phyloP scores from a whole-genome alignment of 805 yeast species.

The Candida pseudoglaebosa region DNA sequence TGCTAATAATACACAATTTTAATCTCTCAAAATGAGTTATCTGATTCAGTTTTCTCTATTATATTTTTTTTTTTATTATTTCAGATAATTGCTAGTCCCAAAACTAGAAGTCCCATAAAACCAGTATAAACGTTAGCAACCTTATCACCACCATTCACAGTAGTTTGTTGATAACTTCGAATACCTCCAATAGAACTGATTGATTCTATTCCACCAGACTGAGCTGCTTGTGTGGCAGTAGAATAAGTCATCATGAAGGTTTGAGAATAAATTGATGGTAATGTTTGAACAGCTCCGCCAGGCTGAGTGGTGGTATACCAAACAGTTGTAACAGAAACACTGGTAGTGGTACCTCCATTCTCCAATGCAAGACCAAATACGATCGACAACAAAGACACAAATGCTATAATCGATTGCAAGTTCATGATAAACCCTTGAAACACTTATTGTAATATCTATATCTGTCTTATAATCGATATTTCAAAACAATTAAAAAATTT shows the following conservation, averaged over 20 bases:
- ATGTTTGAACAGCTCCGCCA: neutral
- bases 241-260: neutral
- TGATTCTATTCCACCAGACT: neutral
- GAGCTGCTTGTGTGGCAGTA: neutral
- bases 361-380: neutral
- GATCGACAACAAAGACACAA: neutral
- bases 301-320: neutral
- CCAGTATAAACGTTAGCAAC: neutral
- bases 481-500: neutral
- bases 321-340: neutral
- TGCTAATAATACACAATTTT: neutral
- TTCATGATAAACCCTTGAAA: too few species aligned
- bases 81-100: neutral
- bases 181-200: neutral
- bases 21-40: too few species aligned
- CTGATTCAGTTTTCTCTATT: too few species aligned
- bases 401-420: neutral
- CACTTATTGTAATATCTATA: neutral
- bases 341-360: neutral
- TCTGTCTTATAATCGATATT: too few species aligned
- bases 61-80: too few species aligned
- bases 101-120: neutral
- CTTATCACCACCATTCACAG: neutral
- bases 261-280: neutral
- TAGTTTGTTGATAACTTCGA: neutral